Percentiles rank a stretch among this genome's conserved stretches.
Conservation (phyloP, 148 eudicot species). For the Gaultheria prostrata region DNA sequence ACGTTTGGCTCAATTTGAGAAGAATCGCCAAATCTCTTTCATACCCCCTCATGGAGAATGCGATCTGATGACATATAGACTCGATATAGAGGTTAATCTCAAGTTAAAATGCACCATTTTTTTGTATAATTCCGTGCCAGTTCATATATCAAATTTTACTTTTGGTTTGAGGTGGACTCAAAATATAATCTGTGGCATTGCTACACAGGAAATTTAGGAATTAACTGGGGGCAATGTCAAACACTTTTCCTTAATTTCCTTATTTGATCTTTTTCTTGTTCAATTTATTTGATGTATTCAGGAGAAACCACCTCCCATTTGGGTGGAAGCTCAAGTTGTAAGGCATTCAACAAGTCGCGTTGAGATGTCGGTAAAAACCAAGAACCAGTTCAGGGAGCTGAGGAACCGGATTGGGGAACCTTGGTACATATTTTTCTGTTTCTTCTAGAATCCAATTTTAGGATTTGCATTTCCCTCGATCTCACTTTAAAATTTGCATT, state of each 20-base stretch:
- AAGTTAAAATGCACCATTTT: no score
- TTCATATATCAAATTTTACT: constrained; percentile 10
- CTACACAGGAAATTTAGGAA: no score
- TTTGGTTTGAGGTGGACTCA: no score
- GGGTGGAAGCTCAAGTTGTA: constrained; percentile 97
- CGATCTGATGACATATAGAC: constrained; percentile 95
- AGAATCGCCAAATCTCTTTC: constrained; percentile 88
- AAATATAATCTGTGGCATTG: no score
- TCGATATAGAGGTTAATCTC: constrained; percentile 71
- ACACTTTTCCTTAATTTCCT: no score
- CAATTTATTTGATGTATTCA: constrained; percentile 25
- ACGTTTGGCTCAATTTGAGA: constrained; percentile 89
- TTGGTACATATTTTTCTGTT: no score
- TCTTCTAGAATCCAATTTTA: no score
- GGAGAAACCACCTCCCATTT: constrained; percentile 93
- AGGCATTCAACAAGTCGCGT: constrained; percentile 85
- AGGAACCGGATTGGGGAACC: no score
- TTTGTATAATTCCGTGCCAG: not conserved
- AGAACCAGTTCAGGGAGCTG: constrained; percentile 96
- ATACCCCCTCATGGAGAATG: constrained; percentile 95
- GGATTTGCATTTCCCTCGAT: no score
- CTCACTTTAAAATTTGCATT: no score
- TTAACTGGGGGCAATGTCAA: no score
- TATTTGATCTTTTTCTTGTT: no score
- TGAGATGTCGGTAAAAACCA: constrained; percentile 82